Conservation (phyloP, 202 grass and related monocot species). For the Panicum virgatum region DNA sequence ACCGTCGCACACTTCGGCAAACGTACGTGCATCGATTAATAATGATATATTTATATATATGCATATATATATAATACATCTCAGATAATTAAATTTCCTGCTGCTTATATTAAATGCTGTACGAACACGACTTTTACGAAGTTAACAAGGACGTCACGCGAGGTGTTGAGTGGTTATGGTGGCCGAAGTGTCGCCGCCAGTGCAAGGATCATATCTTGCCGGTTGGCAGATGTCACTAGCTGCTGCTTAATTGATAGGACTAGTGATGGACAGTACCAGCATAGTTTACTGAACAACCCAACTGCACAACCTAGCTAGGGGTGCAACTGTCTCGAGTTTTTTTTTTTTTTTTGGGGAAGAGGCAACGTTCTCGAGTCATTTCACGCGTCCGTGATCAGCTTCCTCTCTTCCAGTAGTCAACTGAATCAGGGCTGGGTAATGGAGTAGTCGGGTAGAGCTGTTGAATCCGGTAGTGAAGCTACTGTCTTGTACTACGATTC, state of each 20-base stretch:
- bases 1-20: conserved; percentile 64
- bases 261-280: not conserved
- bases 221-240: not conserved
- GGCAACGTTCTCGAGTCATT: too few species aligned
- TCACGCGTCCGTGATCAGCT: too few species aligned
- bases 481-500: too few species aligned
- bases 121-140: not conserved
- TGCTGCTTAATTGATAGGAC: not conserved
- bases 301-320: too few species aligned
- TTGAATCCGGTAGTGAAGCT: too few species aligned
- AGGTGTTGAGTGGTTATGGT: too few species aligned
- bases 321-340: too few species aligned
- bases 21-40: not conserved
- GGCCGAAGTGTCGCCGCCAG: not conserved
- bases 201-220: not conserved
- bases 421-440: too few species aligned
- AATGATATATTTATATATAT: not conserved
- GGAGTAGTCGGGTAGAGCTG: too few species aligned
- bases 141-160: not conserved
- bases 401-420: too few species aligned
- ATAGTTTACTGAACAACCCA: not conserved
- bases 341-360: too few species aligned
- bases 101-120: not conserved
- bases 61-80: not conserved
- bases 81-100: not conserved